Conservation (phyloP, 495 filamentous ascomycete genomes). For the Xylaria nigripes region DNA sequence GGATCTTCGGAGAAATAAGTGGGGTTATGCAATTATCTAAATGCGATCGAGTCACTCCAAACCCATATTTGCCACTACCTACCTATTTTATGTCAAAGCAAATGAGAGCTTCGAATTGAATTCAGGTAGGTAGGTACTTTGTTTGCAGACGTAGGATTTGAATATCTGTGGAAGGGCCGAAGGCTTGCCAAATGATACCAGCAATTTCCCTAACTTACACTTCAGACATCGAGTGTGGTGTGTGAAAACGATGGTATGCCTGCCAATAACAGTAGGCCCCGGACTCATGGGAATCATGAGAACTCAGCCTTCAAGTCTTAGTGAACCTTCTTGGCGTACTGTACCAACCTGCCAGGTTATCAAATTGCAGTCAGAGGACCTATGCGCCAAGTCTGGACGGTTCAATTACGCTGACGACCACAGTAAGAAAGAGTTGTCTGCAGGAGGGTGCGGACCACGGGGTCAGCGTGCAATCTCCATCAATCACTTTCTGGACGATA, state of each 20-base stretch:
- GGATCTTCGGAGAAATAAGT: no score
- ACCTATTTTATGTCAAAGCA: no score
- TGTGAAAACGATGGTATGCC: not conserved
- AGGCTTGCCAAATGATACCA: not conserved
- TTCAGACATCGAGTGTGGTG: slow-evolving; percentile 4
- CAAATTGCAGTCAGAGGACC: slow-evolving; percentile 9
- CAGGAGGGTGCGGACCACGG: not conserved
- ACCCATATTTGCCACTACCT: no score
- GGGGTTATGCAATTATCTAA: no score
- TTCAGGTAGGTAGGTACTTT: no score
- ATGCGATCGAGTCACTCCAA: no score
- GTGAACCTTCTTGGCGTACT: slow-evolving; percentile 9
- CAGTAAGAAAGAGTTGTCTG: slow-evolving; percentile 7
- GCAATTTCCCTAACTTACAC: not conserved
- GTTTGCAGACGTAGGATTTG: no score
- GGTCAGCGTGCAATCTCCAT: not conserved
- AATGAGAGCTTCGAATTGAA: no score
- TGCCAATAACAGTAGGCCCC: not conserved
- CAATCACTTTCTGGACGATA: not conserved
- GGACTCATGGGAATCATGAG: slow-evolving; percentile 8
- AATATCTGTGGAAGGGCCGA: no score
- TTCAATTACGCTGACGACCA: slow-evolving; percentile 17
- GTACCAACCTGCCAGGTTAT: not conserved
- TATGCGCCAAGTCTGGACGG: slow-evolving; percentile 24
- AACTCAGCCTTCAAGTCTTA: not conserved